Evolutionary conservation across 768 basidiomycete genomes (phyloP).

Genomic region (Termitomyces heimii): DNA sequence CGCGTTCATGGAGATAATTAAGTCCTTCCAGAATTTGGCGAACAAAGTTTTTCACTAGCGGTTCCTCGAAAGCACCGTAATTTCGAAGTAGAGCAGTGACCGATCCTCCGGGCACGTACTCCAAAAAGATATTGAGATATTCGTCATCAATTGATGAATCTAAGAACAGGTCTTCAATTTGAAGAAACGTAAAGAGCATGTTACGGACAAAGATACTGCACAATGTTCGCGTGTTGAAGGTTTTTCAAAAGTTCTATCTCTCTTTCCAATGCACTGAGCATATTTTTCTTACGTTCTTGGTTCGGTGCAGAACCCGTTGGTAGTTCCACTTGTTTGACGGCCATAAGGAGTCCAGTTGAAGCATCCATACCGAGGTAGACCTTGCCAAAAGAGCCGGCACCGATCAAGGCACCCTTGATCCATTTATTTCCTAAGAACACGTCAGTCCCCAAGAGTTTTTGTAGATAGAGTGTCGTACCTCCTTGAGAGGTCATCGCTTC

Average conservation of each 20-base stretch:
- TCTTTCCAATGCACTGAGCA: constrained; percentile 86
- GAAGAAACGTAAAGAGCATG: not conserved
- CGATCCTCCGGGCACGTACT: constrained; percentile 95
- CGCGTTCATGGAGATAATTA: constrained; percentile 86
- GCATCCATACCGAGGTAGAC: constrained; percentile 97
- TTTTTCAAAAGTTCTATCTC: constrained; percentile 94
- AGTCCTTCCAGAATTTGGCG: constrained; percentile 87
- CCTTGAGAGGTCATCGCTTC: constrained; percentile 47
- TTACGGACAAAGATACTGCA: constrained; percentile 90
- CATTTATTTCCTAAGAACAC: constrained; percentile 71
- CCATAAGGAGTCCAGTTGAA: constrained; percentile 86
- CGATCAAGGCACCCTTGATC: constrained; percentile 95
- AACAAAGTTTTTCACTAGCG: constrained; percentile 87
- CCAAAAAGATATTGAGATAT: constrained; percentile 91
- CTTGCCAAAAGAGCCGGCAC: constrained; percentile 91
- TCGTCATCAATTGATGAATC: constrained; percentile 93
- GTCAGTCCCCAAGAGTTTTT: not conserved
- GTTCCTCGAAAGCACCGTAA: constrained; percentile 94
- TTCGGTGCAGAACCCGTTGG: constrained; percentile 79
- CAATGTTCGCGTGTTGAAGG: constrained; percentile 92
- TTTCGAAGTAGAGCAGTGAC: constrained; percentile 84
- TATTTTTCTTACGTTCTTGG: constrained; percentile 89
- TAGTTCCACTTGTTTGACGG: constrained; percentile 95
- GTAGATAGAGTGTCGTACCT: constrained; percentile 28
- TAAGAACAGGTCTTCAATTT: constrained; percentile 22